A percentile compares a stretch with the other conserved stretches of the same genome.
Evolutionary conservation across 1,284 basidiomycete genomes (phyloP).

Genomic region (Coniophora puteana): DNA sequence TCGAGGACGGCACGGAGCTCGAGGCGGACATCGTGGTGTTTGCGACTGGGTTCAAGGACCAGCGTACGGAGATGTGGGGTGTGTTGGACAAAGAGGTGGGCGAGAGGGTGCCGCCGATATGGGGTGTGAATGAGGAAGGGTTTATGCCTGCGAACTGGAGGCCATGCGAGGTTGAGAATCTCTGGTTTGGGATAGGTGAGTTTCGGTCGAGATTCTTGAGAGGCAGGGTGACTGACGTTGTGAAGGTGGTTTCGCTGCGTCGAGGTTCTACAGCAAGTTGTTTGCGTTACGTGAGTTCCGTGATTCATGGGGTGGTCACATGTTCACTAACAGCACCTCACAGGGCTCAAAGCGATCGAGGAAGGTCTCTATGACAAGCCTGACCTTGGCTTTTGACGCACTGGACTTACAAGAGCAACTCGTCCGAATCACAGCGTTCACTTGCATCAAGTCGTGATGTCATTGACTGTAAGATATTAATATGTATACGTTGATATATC

Average conservation of each 20-base stretch:
- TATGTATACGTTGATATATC: too few species aligned
- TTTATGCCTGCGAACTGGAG: constrained; percentile 39
- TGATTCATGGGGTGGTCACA: background rate
- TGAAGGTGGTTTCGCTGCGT: constrained; percentile 29
- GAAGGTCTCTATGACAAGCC: constrained; percentile 24
- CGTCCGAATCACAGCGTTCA: too few species aligned
- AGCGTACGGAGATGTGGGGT: constrained; percentile 35
- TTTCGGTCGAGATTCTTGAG: background rate
- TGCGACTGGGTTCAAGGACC: constrained; percentile 34
- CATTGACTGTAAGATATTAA: too few species aligned
- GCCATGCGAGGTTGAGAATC: constrained; percentile 22
- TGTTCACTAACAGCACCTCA: constrained; percentile 2
- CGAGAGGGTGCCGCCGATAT: constrained; percentile 34
- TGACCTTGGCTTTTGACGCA: too few species aligned
- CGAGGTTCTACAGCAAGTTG: constrained; percentile 32
- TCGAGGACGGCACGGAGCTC: constrained; percentile 40
- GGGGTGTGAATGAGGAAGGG: constrained; percentile 43
- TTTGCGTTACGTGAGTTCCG: constrained; percentile 31
- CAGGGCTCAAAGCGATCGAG: constrained; percentile 31
- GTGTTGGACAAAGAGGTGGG: constrained; percentile 34
- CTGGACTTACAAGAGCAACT: too few species aligned
- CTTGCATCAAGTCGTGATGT: too few species aligned
- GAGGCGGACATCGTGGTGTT: constrained; percentile 46
- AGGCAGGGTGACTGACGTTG: background rate
- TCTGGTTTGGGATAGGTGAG: constrained; percentile 35